Evolutionary conservation across 2,329 filamentous ascomycete genomes (phyloP).

Genomic region (Stagonosporopsis tanaceti): DNA sequence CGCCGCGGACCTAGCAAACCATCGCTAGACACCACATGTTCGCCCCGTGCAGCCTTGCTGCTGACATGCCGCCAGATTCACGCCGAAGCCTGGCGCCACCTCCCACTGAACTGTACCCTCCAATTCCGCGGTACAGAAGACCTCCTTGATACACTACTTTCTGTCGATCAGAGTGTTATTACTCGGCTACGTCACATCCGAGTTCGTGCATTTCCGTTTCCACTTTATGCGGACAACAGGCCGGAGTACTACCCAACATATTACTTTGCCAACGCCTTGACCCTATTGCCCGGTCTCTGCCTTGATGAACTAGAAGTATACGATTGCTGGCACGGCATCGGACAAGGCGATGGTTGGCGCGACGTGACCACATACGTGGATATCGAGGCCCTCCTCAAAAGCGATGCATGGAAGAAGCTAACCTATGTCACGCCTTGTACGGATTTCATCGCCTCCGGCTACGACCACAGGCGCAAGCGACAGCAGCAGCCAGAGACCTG

Average conservation of each 20-base stretch:
- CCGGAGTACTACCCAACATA: constrained; percentile 44
- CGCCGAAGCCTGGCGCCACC: constrained; percentile 43
- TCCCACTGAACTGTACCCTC: constrained; percentile 41
- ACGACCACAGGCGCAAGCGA: constrained; percentile 41
- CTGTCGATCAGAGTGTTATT: constrained; percentile 39
- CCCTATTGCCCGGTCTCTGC: constrained; percentile 43
- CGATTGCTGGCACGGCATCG: constrained; percentile 48
- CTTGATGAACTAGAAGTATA: constrained; percentile 44
- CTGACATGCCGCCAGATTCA: constrained; percentile 42
- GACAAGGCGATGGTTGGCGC: constrained; percentile 44
- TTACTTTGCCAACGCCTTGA: constrained; percentile 42
- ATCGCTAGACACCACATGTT: constrained; percentile 5
- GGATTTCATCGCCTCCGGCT: constrained; percentile 46
- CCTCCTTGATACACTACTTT: constrained; percentile 43
- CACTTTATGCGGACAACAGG: constrained; percentile 36
- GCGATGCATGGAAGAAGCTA: constrained; percentile 46
- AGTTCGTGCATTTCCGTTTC: constrained; percentile 46
- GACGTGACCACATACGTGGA: constrained; percentile 48
- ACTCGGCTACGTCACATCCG: constrained; percentile 44
- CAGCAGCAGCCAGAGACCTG: constrained; percentile 42
- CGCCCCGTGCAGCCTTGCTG: constrained; percentile 42
- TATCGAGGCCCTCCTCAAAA: constrained; percentile 41
- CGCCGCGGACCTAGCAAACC: constrained; percentile 27
- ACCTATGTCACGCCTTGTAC: constrained; percentile 45
- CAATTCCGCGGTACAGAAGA: constrained; percentile 47